These are phyloP conservation scores for Huntiella decipiens DNA, from an alignment of 2,329 filamentous ascomycete genomes.

Conservation along the genomic window DNA sequence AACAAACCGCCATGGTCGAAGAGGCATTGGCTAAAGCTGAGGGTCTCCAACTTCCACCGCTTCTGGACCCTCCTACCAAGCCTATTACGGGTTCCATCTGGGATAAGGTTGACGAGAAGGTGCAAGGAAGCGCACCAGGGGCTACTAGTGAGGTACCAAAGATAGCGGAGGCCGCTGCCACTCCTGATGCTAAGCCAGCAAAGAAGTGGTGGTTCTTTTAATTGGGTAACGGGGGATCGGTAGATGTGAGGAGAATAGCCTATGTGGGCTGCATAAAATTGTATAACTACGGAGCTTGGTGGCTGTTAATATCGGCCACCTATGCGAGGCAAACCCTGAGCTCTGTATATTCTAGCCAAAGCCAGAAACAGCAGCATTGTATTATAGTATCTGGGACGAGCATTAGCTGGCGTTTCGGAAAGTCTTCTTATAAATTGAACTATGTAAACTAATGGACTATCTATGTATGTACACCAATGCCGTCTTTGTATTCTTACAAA, in stretches of 20 bases:
- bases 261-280: conserved; percentile 23
- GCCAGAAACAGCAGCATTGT: not conserved
- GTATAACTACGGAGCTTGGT: conserved; percentile 17
- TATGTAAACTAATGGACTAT: too few species aligned
- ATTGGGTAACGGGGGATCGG: not conserved
- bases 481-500: too few species aligned
- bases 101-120: conserved; percentile 12
- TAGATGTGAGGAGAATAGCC: not conserved
- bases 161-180: too few species aligned
- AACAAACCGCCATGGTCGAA: conserved; percentile 37
- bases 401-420: conserved; percentile 26
- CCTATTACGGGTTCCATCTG: conserved; percentile 14
- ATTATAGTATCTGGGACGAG: conserved; percentile 15
- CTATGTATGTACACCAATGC: too few species aligned
- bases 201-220: conserved; percentile 12
- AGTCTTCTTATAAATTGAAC: conserved; percentile 7
- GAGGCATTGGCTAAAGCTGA: conserved; percentile 32
- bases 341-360: too few species aligned
- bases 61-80: conserved; percentile 27
- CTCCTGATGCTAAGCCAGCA: conserved; percentile 13
- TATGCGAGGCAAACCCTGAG: too few species aligned
- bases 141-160: too few species aligned
- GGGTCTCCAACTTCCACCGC: conserved; percentile 29
- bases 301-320: too few species aligned
- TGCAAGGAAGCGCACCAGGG: conserved; percentile 6